Evolutionary conservation across 2,329 filamentous ascomycete genomes (phyloP).

Genomic region (Diaporthe citrichinensis): DNA sequence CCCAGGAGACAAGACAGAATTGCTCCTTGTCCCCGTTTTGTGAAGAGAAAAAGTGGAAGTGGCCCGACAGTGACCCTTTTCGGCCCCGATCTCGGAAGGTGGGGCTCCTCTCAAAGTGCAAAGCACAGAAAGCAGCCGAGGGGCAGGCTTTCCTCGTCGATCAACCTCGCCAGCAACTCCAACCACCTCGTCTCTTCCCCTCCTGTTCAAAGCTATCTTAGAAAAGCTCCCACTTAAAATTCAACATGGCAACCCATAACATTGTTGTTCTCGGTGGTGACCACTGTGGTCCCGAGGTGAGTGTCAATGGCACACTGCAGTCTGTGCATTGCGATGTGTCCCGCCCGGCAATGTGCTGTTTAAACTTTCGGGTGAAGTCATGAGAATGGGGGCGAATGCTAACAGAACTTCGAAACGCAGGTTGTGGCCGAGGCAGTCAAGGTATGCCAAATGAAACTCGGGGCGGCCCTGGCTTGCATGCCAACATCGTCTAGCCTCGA

Average conservation of each 20-base stretch:
- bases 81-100: conserved; percentile 41
- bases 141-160: conserved; percentile 35
- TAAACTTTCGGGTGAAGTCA: neutral
- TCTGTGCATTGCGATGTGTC: neutral
- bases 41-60: conserved; percentile 25
- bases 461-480: conserved; percentile 4
- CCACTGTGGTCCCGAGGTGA: conserved; percentile 88
- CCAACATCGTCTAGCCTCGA: conserved; percentile 17
- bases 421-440: conserved; percentile 89
- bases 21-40: neutral
- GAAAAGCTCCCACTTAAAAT: neutral
- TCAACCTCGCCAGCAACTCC: conserved; percentile 9
- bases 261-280: conserved; percentile 88
- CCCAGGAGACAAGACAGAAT: neutral
- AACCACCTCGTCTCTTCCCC: neutral
- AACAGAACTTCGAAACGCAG: conserved; percentile 56
- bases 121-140: conserved; percentile 23
- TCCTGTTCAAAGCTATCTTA: neutral
- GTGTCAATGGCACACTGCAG: conserved; percentile 45
- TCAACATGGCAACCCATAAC: conserved; percentile 77
- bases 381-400: neutral
- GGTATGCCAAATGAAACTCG: conserved; percentile 62
- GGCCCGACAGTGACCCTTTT: conserved; percentile 16
- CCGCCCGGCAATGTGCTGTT: neutral
- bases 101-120: conserved; percentile 30